Conservation (phyloP, 768 basidiomycete genomes). For the Tephrocybe sp. region DNA sequence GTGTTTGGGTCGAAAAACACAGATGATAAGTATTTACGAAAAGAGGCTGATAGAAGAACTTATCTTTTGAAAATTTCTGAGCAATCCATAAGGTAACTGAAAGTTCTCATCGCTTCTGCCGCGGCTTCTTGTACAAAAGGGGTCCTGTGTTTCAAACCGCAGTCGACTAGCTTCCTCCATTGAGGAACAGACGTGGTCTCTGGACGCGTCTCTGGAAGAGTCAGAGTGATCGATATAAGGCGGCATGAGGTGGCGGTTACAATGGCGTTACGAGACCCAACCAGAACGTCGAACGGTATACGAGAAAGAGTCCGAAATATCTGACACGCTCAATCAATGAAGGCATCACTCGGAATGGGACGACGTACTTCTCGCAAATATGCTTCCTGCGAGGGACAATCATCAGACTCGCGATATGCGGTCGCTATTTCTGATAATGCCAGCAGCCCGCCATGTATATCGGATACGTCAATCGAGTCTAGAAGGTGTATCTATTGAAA, state of each 20-base stretch:
- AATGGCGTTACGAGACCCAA: conserved; percentile 68
- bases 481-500: conserved; percentile 50
- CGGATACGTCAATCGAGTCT: conserved; percentile 61
- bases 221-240: conserved; percentile 65
- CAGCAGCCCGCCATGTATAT: conserved; percentile 82
- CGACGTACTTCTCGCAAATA: conserved; percentile 47
- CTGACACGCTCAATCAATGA: conserved; percentile 35
- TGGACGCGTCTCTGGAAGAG: conserved; percentile 50
- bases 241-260: conserved; percentile 71
- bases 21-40: neutral
- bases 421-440: conserved; percentile 71
- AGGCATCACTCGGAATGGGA: neutral
- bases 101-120: conserved; percentile 63
- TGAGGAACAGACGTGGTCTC: conserved; percentile 44
- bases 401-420: conserved; percentile 43
- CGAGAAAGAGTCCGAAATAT: conserved; percentile 59
- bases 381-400: conserved; percentile 31
- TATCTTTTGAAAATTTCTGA: conserved; percentile 69
- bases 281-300: conserved; percentile 59
- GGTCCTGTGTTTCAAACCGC: conserved; percentile 68
- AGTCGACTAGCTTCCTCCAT: conserved; percentile 73
- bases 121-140: conserved; percentile 73
- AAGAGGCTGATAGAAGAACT: conserved; percentile 35
- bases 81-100: conserved; percentile 71
- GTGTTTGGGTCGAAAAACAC: conserved; percentile 34